Conservation (phyloP, 2,329 filamentous ascomycete species). For the Sporothrix humicola region DNA sequence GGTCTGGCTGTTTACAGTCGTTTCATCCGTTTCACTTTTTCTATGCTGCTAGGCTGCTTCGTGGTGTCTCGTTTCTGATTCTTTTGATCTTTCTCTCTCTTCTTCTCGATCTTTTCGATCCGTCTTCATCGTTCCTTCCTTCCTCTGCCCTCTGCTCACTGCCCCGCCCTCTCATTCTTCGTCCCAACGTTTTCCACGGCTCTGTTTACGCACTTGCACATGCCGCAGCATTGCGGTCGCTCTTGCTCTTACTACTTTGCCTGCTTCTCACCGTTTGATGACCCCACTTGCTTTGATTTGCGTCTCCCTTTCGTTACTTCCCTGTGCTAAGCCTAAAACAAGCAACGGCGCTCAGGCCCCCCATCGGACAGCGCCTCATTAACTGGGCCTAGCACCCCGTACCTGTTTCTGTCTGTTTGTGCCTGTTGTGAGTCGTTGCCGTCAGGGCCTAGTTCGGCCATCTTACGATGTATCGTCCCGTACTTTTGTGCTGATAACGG, state of each 20-base stretch:
- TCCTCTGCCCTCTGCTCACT: neutral
- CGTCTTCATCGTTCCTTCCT: conserved; percentile 17
- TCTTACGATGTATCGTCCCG: neutral
- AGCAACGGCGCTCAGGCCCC: conserved; percentile 19
- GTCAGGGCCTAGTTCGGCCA: neutral
- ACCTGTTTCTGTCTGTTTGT: conserved; percentile 10
- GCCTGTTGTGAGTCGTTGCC: neutral
- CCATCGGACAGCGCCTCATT: neutral
- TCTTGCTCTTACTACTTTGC: conserved; percentile 13
- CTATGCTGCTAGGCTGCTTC: neutral
- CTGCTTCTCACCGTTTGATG: conserved; percentile 29
- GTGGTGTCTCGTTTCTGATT: neutral
- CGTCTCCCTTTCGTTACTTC: conserved; percentile 4
- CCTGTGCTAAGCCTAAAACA: conserved; percentile 29
- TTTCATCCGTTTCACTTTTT: conserved; percentile 8
- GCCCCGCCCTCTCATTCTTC: conserved; percentile 5
- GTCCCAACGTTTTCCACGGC: conserved; percentile 22
- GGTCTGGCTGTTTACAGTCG: conserved; percentile 8
- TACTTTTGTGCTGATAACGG: conserved; percentile 15
- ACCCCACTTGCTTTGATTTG: conserved; percentile 25
- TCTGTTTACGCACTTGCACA: conserved; percentile 12
- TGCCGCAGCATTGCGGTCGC: neutral
- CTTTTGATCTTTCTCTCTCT: neutral
- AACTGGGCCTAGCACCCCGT: neutral
- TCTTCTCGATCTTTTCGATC: neutral